A percentile compares a stretch with the other conserved stretches of the same genome.
These are phyloP conservation scores for Stephanodiscus triporus DNA, from an alignment of 108 stramenopile genomes.

Conservation along the genomic window DNA sequence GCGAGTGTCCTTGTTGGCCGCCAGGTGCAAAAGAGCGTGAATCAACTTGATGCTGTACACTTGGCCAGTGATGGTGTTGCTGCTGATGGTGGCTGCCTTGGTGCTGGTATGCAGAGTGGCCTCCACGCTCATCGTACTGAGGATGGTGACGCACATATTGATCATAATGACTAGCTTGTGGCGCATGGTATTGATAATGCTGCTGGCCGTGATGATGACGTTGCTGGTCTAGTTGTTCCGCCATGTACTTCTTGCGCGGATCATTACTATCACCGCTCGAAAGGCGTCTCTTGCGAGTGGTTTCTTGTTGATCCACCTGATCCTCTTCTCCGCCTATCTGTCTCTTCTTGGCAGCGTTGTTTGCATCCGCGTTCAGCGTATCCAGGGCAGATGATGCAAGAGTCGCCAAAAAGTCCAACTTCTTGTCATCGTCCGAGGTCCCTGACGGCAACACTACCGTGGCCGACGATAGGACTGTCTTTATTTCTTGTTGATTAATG, in stretches of 20 bases:
- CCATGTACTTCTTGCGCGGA: slow-evolving; percentile 7
- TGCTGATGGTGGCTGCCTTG: slow-evolving; percentile 1
- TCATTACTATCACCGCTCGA: background rate
- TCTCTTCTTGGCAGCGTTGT: slow-evolving; percentile 18
- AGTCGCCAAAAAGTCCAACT: slow-evolving; percentile 43
- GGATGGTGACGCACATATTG: slow-evolving; percentile 4
- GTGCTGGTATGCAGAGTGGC: slow-evolving; percentile 6
- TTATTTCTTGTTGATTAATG: background rate
- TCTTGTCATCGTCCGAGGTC: slow-evolving; percentile 13
- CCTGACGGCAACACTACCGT: background rate
- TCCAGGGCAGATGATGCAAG: slow-evolving; percentile 45
- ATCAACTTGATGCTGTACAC: background rate
- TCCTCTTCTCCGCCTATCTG: background rate
- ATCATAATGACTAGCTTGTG: slow-evolving; percentile 5
- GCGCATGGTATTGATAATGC: background rate
- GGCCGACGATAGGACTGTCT: background rate
- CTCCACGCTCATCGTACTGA: background rate
- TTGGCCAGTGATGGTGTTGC: slow-evolving; percentile 6
- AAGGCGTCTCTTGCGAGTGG: slow-evolving; percentile 3
- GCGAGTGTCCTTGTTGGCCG: background rate
- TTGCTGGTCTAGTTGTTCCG: slow-evolving; percentile 5
- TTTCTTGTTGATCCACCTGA: background rate
- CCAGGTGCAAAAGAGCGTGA: background rate
- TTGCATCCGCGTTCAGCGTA: slow-evolving; percentile 18
- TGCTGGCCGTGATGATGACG: background rate